These are phyloP conservation scores for Aspergillus biplanus DNA, from an alignment of 495 filamentous ascomycete species.

Conservation along the genomic window DNA sequence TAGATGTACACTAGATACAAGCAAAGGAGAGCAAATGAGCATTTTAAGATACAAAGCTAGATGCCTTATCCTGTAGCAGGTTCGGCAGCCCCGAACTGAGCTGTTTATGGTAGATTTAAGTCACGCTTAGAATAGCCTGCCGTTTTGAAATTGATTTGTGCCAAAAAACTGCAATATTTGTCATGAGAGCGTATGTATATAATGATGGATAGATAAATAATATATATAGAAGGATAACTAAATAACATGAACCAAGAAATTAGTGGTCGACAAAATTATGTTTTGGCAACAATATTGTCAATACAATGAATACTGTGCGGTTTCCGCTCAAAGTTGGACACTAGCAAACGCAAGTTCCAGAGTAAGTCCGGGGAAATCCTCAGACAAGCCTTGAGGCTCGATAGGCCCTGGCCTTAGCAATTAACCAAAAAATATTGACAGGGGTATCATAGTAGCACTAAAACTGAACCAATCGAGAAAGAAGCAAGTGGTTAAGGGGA, in stretches of 20 bases:
- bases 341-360: not conserved
- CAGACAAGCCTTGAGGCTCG: not conserved
- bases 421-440: not conserved
- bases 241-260: too few species aligned
- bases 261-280: too few species aligned
- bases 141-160: too few species aligned
- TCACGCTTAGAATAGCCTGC: too few species aligned
- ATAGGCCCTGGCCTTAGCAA: not conserved
- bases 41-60: not conserved
- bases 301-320: not conserved
- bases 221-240: too few species aligned
- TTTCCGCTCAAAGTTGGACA: not conserved
- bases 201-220: too few species aligned
- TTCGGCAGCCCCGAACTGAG: too few species aligned
- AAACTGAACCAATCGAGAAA: slow-evolving; percentile 8
- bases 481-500: not conserved
- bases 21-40: not conserved
- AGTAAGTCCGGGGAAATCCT: not conserved
- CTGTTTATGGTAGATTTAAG: too few species aligned
- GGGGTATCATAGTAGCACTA: slow-evolving; percentile 4
- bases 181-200: too few species aligned
- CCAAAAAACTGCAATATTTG: too few species aligned
- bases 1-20: slow-evolving; percentile 2
- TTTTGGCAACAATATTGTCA: too few species aligned
- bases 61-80: too few species aligned